These are phyloP conservation scores for Xenoacremonium recifei DNA, from an alignment of 2,329 filamentous ascomycete genomes.

Conservation along the genomic window DNA sequence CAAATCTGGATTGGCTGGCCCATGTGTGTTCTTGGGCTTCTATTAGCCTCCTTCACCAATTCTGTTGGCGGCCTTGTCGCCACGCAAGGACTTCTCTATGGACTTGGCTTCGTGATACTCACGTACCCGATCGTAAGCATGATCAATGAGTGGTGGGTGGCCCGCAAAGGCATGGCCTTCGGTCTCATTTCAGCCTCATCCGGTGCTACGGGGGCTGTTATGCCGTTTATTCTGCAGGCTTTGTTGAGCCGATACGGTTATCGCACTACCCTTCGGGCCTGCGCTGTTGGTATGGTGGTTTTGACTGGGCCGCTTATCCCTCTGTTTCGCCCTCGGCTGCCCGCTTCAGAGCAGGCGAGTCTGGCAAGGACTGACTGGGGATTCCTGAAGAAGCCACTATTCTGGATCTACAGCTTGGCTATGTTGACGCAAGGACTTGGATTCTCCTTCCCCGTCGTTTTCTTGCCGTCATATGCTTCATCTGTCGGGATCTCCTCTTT, in stretches of 20 bases:
- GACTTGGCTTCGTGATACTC: not conserved
- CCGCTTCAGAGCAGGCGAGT: not conserved
- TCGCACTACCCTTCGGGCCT: not conserved
- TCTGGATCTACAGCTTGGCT: not conserved
- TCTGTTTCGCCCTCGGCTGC: not conserved
- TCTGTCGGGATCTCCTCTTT: not conserved
- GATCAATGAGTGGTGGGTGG: conserved; percentile 1
- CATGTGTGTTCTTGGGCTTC: not conserved
- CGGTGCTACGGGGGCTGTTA: not conserved
- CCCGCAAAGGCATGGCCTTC: not conserved
- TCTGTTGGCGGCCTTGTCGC: not conserved
- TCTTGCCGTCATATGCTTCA: not conserved
- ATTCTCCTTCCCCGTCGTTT: not conserved
- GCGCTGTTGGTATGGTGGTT: not conserved
- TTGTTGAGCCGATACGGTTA: not conserved
- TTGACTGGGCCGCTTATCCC: not conserved
- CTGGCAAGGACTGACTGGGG: not conserved
- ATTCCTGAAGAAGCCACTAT: not conserved
- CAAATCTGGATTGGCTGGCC: not conserved
- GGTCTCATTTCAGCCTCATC: not conserved
- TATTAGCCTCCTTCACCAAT: not conserved
- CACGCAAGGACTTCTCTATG: not conserved
- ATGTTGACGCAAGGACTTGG: not conserved
- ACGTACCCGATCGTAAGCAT: not conserved
- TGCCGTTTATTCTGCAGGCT: not conserved